Evolutionary conservation across 306 rosid species (phyloP).

Genomic region (Quercus robur): DNA sequence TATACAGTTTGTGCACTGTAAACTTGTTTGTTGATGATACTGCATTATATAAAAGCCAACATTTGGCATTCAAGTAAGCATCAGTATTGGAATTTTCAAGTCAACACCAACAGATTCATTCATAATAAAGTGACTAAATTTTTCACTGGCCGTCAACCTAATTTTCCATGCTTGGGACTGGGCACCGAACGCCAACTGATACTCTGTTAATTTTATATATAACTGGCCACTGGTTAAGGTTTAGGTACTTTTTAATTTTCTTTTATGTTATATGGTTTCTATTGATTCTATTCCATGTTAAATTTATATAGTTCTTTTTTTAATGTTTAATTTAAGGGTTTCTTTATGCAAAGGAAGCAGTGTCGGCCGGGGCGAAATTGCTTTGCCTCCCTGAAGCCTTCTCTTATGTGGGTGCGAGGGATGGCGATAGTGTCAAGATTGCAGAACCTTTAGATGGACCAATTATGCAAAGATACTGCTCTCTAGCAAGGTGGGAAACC

Average conservation of each 20-base stretch:
- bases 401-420: slow-evolving; percentile 69
- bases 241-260: not conserved
- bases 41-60: not conserved
- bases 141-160: no score
- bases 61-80: not conserved
- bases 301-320: not conserved
- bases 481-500: slow-evolving; percentile 71
- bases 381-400: slow-evolving; percentile 86
- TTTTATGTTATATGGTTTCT: not conserved
- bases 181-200: not conserved
- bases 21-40: not conserved
- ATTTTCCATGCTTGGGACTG: no score
- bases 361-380: slow-evolving; percentile 79
- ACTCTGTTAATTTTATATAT: not conserved
- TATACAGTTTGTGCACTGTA: not conserved
- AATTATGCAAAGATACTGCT: slow-evolving; percentile 64
- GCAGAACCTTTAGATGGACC: slow-evolving; percentile 83
- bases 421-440: slow-evolving; percentile 72
- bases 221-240: not conserved
- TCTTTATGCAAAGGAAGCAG: slow-evolving; percentile 69
- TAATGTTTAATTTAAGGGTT: slow-evolving; percentile 5
- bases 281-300: not conserved
- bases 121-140: no score
- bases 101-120: not conserved
- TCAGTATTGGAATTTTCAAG: no score